phyloP scores from a whole-genome alignment of 2,329 filamentous ascomycete genomes.

The Xylariomycetidae sp. region DNA sequence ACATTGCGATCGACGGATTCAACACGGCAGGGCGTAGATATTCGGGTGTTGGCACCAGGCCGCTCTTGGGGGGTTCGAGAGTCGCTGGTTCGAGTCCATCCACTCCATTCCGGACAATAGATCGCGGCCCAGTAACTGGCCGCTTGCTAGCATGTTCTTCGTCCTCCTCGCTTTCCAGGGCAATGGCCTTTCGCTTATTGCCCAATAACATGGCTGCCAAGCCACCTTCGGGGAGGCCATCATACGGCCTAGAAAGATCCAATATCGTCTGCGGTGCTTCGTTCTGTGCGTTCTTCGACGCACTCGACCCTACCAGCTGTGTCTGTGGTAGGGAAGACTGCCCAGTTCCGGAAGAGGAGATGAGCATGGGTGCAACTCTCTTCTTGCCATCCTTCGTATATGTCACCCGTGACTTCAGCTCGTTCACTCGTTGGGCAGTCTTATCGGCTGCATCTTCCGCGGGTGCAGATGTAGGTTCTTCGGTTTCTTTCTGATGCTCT shows the following conservation, averaged over 20 bases:
- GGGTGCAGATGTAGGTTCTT: constrained; percentile 27
- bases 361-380: constrained; percentile 82
- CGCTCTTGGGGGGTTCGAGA: constrained; percentile 52
- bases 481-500: constrained; percentile 27
- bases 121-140: constrained; percentile 60
- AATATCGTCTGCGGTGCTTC: constrained; percentile 77
- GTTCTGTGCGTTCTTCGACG: constrained; percentile 54
- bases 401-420: constrained; percentile 83
- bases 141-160: constrained; percentile 47
- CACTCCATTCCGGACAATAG: constrained; percentile 68
- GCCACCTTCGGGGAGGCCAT: constrained; percentile 85
- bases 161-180: constrained; percentile 71
- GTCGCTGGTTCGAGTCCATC: constrained; percentile 74
- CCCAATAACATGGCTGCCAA: constrained; percentile 80
- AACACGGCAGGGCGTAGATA: constrained; percentile 83
- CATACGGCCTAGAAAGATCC: constrained; percentile 88
- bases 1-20: constrained; percentile 73
- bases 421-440: constrained; percentile 46
- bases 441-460: constrained; percentile 47
- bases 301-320: constrained; percentile 73
- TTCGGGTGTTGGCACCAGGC: constrained; percentile 66
- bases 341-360: constrained; percentile 81
- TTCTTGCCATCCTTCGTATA: constrained; percentile 97
- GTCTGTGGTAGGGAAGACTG: constrained; percentile 86
- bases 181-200: constrained; percentile 81